Conservation (phyloP, 2,329 filamentous ascomycete genomes). For the Orbilia quercus region DNA sequence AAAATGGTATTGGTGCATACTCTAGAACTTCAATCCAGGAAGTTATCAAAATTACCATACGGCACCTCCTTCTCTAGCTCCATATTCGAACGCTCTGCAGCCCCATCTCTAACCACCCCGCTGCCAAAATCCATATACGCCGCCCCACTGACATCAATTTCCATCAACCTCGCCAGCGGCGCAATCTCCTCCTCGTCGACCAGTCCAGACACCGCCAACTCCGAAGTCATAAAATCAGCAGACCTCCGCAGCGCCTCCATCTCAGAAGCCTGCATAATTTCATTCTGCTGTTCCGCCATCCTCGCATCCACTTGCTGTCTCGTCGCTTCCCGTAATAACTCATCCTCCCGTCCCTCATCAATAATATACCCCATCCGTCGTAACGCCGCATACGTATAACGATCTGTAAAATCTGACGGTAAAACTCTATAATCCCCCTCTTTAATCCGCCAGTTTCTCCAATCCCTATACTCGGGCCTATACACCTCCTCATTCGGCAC, state of each 20-base stretch:
- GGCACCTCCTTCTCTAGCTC: neutral
- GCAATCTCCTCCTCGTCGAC: neutral
- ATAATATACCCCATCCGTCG: constrained; percentile 31
- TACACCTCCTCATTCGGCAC: constrained; percentile 17
- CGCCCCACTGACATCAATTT: neutral
- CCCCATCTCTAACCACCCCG: no score
- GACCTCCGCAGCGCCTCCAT: neutral
- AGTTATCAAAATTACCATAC: neutral
- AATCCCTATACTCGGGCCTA: constrained; percentile 6
- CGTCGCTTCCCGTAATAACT: neutral
- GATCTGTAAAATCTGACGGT: neutral
- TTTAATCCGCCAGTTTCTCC: constrained; percentile 28
- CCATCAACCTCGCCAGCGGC: neutral
- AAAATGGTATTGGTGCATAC: no score
- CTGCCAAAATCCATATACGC: no score
- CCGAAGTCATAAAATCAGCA: no score
- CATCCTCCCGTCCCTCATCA: constrained; percentile 3
- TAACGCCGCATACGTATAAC: constrained; percentile 3
- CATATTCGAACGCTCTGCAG: neutral
- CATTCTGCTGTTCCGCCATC: neutral
- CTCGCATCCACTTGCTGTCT: neutral
- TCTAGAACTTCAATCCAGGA: no score
- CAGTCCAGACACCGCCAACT: no score
- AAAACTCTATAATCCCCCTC: constrained; percentile 25
- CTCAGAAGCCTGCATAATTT: neutral